Evolutionary conservation across 441 rosid genomes (phyloP).

Genomic region (Gossypium aridum): DNA sequence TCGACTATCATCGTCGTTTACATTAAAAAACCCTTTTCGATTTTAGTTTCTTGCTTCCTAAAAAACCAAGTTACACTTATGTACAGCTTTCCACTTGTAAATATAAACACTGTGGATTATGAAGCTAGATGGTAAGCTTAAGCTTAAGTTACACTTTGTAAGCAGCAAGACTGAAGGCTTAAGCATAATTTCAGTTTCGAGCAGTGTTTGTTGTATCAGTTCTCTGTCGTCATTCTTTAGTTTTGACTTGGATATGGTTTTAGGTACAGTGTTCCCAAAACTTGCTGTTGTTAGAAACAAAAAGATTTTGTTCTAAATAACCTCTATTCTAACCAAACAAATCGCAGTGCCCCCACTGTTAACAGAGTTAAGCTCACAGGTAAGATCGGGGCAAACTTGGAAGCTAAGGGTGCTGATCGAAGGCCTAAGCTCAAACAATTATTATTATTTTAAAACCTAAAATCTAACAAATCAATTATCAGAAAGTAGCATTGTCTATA

Average conservation of each 20-base stretch:
- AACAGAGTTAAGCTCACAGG: too few relatives aligned
- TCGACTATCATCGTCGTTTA: background rate
- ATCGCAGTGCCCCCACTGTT: background rate
- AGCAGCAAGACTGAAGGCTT: too few relatives aligned
- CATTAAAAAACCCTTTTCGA: background rate
- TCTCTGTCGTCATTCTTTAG: background rate
- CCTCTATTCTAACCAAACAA: background rate
- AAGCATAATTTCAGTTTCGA: background rate
- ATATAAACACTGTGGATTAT: background rate
- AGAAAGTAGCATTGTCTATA: too few relatives aligned
- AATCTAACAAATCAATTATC: too few relatives aligned
- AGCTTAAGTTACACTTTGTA: too few relatives aligned
- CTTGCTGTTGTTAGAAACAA: background rate
- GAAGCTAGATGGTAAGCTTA: too few relatives aligned
- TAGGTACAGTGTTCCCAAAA: background rate
- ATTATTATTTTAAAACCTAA: too few relatives aligned
- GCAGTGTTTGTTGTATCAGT: background rate
- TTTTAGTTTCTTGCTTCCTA: background rate
- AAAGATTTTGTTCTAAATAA: background rate
- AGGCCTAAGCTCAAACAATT: too few relatives aligned
- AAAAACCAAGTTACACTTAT: background rate
- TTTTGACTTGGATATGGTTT: background rate
- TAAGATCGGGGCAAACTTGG: too few relatives aligned
- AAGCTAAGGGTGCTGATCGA: too few relatives aligned
- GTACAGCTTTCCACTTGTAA: conserved; percentile 5